These are phyloP conservation scores for Lenwebbia sp. DNA, from an alignment of 345 rosid species.

Conservation along the genomic window DNA sequence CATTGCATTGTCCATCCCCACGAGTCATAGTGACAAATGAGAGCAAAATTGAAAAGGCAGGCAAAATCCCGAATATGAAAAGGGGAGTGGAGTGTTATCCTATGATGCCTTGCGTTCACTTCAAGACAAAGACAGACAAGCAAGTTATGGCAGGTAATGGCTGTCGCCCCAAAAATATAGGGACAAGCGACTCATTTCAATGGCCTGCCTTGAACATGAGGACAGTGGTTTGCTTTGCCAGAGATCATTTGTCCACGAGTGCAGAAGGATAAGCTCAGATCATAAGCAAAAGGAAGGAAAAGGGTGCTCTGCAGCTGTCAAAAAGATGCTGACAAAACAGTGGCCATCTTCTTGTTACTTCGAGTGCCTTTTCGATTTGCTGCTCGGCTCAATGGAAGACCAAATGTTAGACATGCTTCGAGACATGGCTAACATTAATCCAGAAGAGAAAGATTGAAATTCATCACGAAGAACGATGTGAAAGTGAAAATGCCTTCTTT, in stretches of 20 bases:
- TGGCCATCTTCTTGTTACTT: not conserved
- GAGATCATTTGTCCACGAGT: not conserved
- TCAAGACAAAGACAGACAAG: not conserved
- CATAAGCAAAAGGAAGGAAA: not conserved
- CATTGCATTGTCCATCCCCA: not conserved
- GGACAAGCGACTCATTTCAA: not conserved
- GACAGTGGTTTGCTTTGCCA: not conserved
- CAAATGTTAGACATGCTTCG: rapidly evolving
- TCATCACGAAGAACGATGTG: not conserved
- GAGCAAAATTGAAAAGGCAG: not conserved
- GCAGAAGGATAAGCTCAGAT: not conserved
- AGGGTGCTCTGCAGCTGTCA: not conserved
- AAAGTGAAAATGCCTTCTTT: not conserved
- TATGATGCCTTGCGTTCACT: not conserved
- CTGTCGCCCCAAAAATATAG: not conserved
- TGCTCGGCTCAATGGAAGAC: not conserved
- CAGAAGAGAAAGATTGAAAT: not conserved
- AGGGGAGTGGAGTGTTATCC: not conserved
- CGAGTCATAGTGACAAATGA: not conserved
- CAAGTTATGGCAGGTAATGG: not conserved
- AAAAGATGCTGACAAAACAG: not conserved
- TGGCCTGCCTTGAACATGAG: not conserved
- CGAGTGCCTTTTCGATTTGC: not conserved
- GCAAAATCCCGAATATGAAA: not conserved
- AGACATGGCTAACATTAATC: not conserved